Percentiles rank a stretch among this genome's conserved stretches.
Evolutionary conservation across 2,329 filamentous ascomycete genomes (phyloP).

Genomic region (Aspergillus sp.): DNA sequence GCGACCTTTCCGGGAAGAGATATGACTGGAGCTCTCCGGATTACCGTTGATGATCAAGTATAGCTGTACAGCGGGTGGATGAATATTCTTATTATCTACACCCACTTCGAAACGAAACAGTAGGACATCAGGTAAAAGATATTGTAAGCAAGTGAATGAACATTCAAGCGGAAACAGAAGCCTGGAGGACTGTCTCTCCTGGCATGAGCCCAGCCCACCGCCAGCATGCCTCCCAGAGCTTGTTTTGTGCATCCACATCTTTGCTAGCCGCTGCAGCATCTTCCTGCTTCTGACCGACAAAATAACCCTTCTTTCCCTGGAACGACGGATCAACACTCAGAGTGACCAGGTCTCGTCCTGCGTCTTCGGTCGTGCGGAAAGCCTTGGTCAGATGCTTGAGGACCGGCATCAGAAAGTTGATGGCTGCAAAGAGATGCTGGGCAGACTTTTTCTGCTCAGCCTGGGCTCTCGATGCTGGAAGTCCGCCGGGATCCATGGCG

Average conservation of each 20-base stretch:
- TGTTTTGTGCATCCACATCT: conserved; percentile 6
- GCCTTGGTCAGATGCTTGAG: conserved; percentile 14
- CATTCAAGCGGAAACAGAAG: neutral
- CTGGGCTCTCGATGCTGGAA: conserved; percentile 19
- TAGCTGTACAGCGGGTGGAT: too few relatives aligned
- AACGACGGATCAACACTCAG: conserved; percentile 15
- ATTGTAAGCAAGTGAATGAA: neutral
- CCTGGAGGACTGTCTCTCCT: conserved; percentile 8
- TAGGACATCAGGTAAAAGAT: neutral
- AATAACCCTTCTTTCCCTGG: conserved; percentile 16
- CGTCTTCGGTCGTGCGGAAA: conserved; percentile 16
- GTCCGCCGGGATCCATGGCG: conserved; percentile 35
- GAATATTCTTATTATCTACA: neutral
- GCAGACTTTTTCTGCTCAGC: conserved; percentile 11
- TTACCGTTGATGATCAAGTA: too few relatives aligned
- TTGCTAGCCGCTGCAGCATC: conserved; percentile 1
- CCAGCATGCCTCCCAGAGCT: conserved; percentile 20
- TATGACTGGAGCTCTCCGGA: too few relatives aligned
- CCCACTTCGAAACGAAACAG: neutral
- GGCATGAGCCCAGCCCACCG: conserved; percentile 13
- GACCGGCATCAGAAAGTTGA: conserved; percentile 18
- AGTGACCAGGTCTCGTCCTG: conserved; percentile 17
- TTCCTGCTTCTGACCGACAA: conserved; percentile 7
- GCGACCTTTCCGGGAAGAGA: too few relatives aligned
- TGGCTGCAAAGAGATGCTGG: conserved; percentile 5